phyloP scores from a whole-genome alignment of 2,329 filamentous ascomycete genomes.

The Meredithiella fracta region DNA sequence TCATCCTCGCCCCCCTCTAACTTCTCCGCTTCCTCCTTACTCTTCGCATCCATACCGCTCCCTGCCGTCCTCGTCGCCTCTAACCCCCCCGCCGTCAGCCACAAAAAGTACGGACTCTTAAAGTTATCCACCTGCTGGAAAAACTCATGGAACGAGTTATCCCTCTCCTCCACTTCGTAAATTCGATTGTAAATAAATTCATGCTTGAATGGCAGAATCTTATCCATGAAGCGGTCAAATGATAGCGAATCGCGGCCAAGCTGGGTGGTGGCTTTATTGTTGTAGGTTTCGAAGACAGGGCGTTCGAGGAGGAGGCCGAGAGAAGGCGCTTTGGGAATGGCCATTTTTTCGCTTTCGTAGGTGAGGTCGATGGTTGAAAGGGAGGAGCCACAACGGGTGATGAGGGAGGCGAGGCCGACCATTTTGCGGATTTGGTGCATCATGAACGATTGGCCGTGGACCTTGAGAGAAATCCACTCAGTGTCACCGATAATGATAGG shows the following conservation, averaged over 20 bases:
- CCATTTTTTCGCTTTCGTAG: constrained; percentile 56
- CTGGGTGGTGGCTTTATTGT: constrained; percentile 48
- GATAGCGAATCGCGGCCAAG: constrained; percentile 54
- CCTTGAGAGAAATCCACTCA: constrained; percentile 88
- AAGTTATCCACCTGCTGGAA: constrained; percentile 68
- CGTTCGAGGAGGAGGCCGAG: constrained; percentile 76
- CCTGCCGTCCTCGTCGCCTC: constrained; percentile 33
- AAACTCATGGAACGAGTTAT: constrained; percentile 65
- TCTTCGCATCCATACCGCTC: constrained; percentile 21
- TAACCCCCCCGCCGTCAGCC: constrained; percentile 54
- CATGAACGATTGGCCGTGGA: constrained; percentile 98
- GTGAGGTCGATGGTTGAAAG: constrained; percentile 54
- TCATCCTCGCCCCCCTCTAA: constrained; percentile 37
- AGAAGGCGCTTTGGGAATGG: constrained; percentile 86
- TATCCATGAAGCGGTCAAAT: constrained; percentile 59
- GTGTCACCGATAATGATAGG: constrained; percentile 80
- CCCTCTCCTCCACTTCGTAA: constrained; percentile 74
- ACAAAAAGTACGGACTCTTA: constrained; percentile 54
- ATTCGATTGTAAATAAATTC: constrained; percentile 82
- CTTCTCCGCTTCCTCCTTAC: constrained; percentile 30
- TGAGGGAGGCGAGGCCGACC: constrained; percentile 79
- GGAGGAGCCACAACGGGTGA: constrained; percentile 70
- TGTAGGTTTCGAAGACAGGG: constrained; percentile 84
- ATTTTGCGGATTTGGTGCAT: constrained; percentile 99
- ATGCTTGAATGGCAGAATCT: constrained; percentile 81